These are phyloP conservation scores for Lactarius indigo DNA, from an alignment of 768 basidiomycete genomes.

Conservation along the genomic window DNA sequence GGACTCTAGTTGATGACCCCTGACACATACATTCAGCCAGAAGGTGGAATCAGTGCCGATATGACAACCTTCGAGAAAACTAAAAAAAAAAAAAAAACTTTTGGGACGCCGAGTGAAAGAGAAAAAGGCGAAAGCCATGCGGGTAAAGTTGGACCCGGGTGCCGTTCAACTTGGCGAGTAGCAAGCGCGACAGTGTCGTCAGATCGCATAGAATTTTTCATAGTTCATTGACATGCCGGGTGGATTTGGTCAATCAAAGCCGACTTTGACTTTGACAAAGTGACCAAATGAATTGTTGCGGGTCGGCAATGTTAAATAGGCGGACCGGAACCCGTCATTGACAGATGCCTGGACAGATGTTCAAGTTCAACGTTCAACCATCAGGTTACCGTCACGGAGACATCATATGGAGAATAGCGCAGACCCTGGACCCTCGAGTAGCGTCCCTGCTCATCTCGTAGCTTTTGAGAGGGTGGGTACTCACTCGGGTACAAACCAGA, in stretches of 20 bases:
- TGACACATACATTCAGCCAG: background rate
- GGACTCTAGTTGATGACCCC: background rate
- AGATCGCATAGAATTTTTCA: background rate
- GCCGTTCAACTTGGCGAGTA: background rate
- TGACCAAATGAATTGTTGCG: background rate
- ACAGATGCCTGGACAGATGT: background rate
- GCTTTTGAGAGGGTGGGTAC: background rate
- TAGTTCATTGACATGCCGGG: background rate
- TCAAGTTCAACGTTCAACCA: background rate
- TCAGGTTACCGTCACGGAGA: background rate
- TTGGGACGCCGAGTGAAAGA: background rate
- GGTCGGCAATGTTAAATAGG: background rate
- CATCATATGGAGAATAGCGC: slow-evolving; percentile 9
- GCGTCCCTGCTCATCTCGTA: background rate
- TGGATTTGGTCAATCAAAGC: background rate
- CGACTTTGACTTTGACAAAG: background rate
- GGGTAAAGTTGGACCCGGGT: background rate
- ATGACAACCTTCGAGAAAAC: slow-evolving; percentile 2
- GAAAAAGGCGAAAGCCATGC: background rate
- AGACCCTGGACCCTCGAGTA: background rate
- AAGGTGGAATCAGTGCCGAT: background rate
- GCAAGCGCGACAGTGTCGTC: background rate
- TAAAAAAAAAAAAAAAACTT: background rate
- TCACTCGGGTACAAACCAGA: background rate
- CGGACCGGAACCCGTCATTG: background rate